Evolutionary conservation across 2,329 filamentous ascomycete species (phyloP), one percentile per base, ranked within the genome.

Genomic region (Xylariaceae sp.): DNA sequence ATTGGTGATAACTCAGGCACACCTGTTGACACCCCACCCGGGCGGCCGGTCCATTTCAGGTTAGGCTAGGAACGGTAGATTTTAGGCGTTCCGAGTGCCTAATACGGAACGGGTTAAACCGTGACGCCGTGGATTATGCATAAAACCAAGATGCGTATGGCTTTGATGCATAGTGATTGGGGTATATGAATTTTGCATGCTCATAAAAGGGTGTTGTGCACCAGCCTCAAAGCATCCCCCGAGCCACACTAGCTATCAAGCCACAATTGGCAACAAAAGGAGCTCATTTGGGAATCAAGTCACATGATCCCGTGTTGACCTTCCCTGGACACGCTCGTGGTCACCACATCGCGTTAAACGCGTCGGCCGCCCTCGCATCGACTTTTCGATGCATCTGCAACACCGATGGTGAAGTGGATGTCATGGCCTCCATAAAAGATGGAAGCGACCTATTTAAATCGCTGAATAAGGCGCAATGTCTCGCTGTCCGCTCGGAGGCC

Each of bases 401-500:
- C 44, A 58, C 17, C 51, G 15, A 61, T 61, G 52, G 18, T 55
- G 35, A 35, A 34, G 7, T 8, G n/a, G 44, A 58, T 44, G 61
- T 47, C 58, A 71, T 72, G 70, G 53, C 66, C 51, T 59, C 62
- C 42, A 35, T 60, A 47, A 60, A 9, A 42, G 37, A 64, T 54
- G 62, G 56, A 53, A 48, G 56, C 23, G 63, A 64, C 53, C 74
- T 83, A 55, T 72, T 85, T 61, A 69, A 72, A 57, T 79, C 77
- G 51, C 74, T 85, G 35, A 86, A 86, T 64, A 66, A 75, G 45
- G 82, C 82, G 13, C 83, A 86, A 71, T 73, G 76, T 30, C 79
- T 77, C 8, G 83, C 83, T 2, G 83, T 85, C 37, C 81, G 77
- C 17, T 84, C 82, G 4, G 66, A 72, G 37, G 75, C 79, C 2